Evolutionary conservation across 2,329 filamentous ascomycete species (phyloP), one percentile per base, ranked within the genome.

Genomic region (Daldinia sp.): DNA sequence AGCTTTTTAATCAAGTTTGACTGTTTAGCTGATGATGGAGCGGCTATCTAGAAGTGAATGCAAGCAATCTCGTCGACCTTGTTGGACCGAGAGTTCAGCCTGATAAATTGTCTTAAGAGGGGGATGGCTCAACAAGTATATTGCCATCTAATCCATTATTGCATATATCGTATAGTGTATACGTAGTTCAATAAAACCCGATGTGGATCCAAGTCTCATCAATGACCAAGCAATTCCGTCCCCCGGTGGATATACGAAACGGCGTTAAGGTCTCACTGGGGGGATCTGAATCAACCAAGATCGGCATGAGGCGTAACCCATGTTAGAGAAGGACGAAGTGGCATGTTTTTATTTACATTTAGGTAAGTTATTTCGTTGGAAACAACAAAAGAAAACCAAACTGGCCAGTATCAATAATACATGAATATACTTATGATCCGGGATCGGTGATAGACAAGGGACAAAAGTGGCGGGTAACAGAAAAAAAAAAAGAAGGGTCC

Each of bases 211-310:
- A 32, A 9, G 50, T n/a, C 45, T 51, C 37, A 56, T 64, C 52
- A 39, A 15, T 34, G 30, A 51, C 61, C 57, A 67, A 63, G 56
- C 64, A 61, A 56, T 34, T 43, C 43, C 49, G 30, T 47, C 32
- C 32, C 32, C 39, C 37, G 54, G 63, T 62, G 65, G 59, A 39
- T 60, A 47, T 66, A 57, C 65, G 62, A 68, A 68, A 68, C 65
- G 47, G 50, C 59, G 37, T 63, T 61, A 52, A 65, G 52, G 63
- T 52, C 53, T 55, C 43, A 66, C 34, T 6, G 58, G 56, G 61
- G 60, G 19, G 45, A 63, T 61, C 59, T 68, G 65, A 68, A 66
- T 67, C 65, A 67, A 58, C 63, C 65, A 65, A 63, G 56, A 63
- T 60, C n/a, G 13, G 41, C 50, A 48, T 41, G 61, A 64, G 64